Evolutionary conservation across 495 filamentous ascomycete species (phyloP).

Genomic region (Jackrogersella minutella): DNA sequence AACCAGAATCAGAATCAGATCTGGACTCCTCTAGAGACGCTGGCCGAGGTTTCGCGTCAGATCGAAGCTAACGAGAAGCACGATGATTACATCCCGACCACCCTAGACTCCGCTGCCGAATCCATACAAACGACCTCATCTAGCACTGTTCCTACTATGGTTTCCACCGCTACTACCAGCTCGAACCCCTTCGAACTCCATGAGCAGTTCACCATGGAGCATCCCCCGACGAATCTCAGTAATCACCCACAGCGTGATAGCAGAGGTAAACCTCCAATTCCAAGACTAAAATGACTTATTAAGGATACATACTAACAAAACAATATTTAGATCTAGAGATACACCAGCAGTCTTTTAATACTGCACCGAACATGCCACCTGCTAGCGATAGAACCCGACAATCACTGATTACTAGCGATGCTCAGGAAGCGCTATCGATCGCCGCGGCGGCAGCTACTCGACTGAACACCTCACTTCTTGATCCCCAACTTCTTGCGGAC

Average conservation of each 20-base stretch:
- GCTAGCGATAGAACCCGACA: conserved; percentile 51
- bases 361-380: conserved; percentile 18
- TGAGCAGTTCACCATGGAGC: conserved; percentile 59
- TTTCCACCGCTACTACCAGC: conserved; percentile 1
- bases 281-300: neutral
- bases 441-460: conserved; percentile 60
- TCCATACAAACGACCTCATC: conserved; percentile 36
- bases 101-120: conserved; percentile 24
- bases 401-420: conserved; percentile 23
- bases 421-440: conserved; percentile 50
- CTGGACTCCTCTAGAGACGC: conserved; percentile 78
- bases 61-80: conserved; percentile 64
- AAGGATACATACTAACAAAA: conserved; percentile 10
- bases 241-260: conserved; percentile 43
- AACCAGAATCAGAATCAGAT: conserved; percentile 60
- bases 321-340: neutral
- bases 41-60: conserved; percentile 84
- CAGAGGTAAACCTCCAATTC: conserved; percentile 43
- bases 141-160: conserved; percentile 9
- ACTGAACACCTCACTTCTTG: conserved; percentile 55
- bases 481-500: conserved; percentile 56
- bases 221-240: conserved; percentile 52
- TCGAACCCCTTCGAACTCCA: conserved; percentile 55
- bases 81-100: conserved; percentile 44
- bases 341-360: conserved; percentile 12